phyloP scores from a whole-genome alignment of 768 basidiomycete genomes.

The Rhizopogon roseolus region DNA sequence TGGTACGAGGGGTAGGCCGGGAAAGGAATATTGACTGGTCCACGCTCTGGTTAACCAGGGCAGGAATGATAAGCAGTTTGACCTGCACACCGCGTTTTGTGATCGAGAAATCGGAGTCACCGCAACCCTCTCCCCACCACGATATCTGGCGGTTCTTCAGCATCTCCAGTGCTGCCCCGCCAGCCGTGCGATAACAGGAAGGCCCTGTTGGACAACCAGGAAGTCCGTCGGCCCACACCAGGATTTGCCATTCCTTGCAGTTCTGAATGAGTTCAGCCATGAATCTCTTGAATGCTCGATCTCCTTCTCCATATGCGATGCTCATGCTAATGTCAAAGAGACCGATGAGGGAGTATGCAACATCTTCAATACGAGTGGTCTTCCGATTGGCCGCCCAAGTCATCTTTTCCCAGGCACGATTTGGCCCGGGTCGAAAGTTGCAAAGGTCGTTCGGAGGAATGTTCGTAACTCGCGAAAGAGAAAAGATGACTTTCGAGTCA shows the following conservation, averaged over 20 bases:
- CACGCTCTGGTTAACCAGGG: background rate
- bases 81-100: slow-evolving; percentile 5
- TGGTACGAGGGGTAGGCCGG: background rate
- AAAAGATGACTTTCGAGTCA: background rate
- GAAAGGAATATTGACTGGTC: slow-evolving; percentile 2
- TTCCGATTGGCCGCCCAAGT: slow-evolving; percentile 10
- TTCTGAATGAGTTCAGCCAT: slow-evolving; percentile 4
- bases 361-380: slow-evolving; percentile 13
- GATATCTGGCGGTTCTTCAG: slow-evolving; percentile 1
- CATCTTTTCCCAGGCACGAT: slow-evolving; percentile 5
- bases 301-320: slow-evolving; percentile 13
- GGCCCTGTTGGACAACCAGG: background rate
- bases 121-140: background rate
- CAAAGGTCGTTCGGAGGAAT: slow-evolving; percentile 4
- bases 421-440: slow-evolving; percentile 1
- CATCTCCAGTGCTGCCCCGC: background rate
- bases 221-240: background rate
- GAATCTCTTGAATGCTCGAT: slow-evolving; percentile 11
- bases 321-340: slow-evolving; percentile 10
- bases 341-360: slow-evolving; percentile 12
- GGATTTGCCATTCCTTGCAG: slow-evolving; percentile 7
- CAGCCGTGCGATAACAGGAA: background rate
- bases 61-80: slow-evolving; percentile 2
- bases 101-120: background rate
- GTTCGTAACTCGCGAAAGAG: slow-evolving; percentile 1